Evolutionary conservation across 2,329 filamentous ascomycete species (phyloP).

Genomic region (Phialemoniopsis sp.): DNA sequence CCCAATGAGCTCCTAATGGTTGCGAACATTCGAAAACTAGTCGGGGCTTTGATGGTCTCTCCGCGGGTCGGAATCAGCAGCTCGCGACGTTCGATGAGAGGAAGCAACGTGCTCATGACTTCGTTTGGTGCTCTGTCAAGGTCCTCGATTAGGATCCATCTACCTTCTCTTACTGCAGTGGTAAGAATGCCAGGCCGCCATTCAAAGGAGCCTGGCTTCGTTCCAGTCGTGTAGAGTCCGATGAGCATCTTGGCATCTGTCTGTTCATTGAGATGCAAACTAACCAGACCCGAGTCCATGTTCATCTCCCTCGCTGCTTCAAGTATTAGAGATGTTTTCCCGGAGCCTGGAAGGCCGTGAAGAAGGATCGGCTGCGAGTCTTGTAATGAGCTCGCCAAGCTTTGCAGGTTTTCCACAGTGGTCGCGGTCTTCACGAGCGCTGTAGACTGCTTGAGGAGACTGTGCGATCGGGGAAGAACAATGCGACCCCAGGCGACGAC

Average conservation of each 20-base stretch:
- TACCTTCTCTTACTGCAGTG: constrained; percentile 86
- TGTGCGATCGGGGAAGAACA: constrained; percentile 61
- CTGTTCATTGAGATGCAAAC: constrained; percentile 94
- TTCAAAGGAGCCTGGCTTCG: constrained; percentile 80
- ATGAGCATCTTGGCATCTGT: constrained; percentile 96
- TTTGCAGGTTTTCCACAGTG: constrained; percentile 66
- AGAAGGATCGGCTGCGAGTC: constrained; percentile 70
- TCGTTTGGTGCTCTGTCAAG: constrained; percentile 92
- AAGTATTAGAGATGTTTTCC: constrained; percentile 84
- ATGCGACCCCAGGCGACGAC: constrained; percentile 63
- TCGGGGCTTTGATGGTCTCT: constrained; percentile 76
- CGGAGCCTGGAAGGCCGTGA: constrained; percentile 77
- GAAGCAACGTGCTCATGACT: constrained; percentile 87
- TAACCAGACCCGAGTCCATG: constrained; percentile 80
- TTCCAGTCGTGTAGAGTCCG: constrained; percentile 87
- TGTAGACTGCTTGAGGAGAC: constrained; percentile 39
- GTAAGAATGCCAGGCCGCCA: constrained; percentile 94
- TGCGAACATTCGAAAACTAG: constrained; percentile 86
- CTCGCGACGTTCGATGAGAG: constrained; percentile 88
- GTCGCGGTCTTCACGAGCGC: constrained; percentile 68
- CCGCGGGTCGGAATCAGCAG: constrained; percentile 85
- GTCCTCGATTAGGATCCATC: constrained; percentile 97
- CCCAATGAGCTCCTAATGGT: constrained; percentile 78
- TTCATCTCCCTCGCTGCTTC: constrained; percentile 78
- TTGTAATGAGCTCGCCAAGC: constrained; percentile 64